Conservation (phyloP, 2,329 filamentous ascomycete species). For the Fusarium sp. region DNA sequence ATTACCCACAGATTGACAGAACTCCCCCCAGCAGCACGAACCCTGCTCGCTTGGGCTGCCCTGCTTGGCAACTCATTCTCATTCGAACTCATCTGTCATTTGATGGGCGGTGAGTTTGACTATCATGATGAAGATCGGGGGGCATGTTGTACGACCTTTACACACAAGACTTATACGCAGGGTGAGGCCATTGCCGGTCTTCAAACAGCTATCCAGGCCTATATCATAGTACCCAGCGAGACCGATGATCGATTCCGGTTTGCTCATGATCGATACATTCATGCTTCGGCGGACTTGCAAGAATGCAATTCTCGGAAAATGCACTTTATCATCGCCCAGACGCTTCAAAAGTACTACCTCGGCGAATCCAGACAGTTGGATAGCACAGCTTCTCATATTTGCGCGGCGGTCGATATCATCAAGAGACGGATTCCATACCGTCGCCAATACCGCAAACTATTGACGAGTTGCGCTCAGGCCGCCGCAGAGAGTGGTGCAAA, state of each 20-base stretch:
- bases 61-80: constrained; percentile 87
- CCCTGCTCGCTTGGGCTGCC: constrained; percentile 88
- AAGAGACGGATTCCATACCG: constrained; percentile 73
- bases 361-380: constrained; percentile 76
- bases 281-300: constrained; percentile 78
- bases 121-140: constrained; percentile 66
- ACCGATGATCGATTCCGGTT: constrained; percentile 91
- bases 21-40: constrained; percentile 79
- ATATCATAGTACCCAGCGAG: constrained; percentile 85
- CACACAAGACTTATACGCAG: constrained; percentile 66
- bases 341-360: constrained; percentile 79
- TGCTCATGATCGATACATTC: constrained; percentile 88
- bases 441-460: constrained; percentile 78
- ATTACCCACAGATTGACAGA: constrained; percentile 84
- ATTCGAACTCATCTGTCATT: constrained; percentile 82
- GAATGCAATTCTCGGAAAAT: constrained; percentile 82
- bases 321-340: constrained; percentile 91
- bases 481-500: constrained; percentile 87
- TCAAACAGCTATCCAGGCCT: constrained; percentile 85
- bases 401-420: constrained; percentile 82
- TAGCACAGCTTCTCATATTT: constrained; percentile 85
- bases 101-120: constrained; percentile 83
- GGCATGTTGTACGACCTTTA: constrained; percentile 42
- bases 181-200: constrained; percentile 81
- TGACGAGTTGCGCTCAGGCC: constrained; percentile 83